Conservation (phyloP, 371 early-diverging fungal species). For the Haplosporangium sp. region DNA sequence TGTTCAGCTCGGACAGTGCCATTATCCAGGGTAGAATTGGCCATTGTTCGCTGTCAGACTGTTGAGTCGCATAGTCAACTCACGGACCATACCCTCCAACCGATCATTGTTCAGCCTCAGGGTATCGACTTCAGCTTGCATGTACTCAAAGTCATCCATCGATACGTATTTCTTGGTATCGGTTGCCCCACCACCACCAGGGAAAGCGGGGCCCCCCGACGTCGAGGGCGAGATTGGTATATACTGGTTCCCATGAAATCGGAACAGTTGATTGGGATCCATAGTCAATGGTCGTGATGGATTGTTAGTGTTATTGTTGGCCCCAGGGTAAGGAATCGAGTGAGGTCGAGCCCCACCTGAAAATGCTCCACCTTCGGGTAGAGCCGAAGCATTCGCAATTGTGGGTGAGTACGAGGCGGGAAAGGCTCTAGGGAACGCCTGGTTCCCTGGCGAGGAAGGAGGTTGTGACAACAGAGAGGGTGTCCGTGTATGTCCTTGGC, state of each 20-base stretch:
- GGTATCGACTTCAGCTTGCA: constrained; percentile 53
- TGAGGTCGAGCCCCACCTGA: constrained; percentile 30
- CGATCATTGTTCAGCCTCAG: constrained; percentile 49
- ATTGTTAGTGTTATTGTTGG: constrained; percentile 22
- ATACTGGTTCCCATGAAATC: constrained; percentile 50
- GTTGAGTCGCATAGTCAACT: constrained; percentile 39
- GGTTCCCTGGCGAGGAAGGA: constrained; percentile 31
- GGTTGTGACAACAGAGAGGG: constrained; percentile 36
- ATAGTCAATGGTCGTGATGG: constrained; percentile 38
- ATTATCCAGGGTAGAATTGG: constrained; percentile 29
- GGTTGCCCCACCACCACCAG: background rate
- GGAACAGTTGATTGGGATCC: constrained; percentile 48
- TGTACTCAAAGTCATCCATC: constrained; percentile 51
- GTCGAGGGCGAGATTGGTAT: constrained; percentile 52
- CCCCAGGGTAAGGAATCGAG: constrained; percentile 34
- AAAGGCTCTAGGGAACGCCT: constrained; percentile 30
- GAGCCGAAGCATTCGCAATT: constrained; percentile 24
- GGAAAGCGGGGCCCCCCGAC: constrained; percentile 11
- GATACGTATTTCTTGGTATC: constrained; percentile 50
- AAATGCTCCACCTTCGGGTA: constrained; percentile 21
- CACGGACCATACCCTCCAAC: constrained; percentile 42
- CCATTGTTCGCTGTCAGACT: constrained; percentile 21
- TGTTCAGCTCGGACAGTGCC: too few relatives aligned
- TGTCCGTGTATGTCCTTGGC: constrained; percentile 27
- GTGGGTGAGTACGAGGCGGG: constrained; percentile 54